phyloP scores from a whole-genome alignment of 768 basidiomycete genomes.

The Mycena latifolia region DNA sequence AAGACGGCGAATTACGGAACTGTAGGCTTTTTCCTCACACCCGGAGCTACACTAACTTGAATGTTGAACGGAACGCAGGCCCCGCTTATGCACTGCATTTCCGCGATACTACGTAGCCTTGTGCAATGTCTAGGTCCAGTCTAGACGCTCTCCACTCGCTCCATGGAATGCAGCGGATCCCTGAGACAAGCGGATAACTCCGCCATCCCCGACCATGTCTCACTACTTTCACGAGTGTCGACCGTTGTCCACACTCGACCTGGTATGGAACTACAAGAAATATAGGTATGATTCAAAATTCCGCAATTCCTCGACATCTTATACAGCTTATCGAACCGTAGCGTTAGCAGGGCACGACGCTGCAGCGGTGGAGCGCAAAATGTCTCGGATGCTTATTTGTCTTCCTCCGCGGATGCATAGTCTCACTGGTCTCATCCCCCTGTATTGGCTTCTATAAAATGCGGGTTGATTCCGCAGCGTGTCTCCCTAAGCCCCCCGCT shows the following conservation, averaged over 20 bases:
- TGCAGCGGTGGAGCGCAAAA: neutral
- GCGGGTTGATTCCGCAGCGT: neutral
- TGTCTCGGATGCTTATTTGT: neutral
- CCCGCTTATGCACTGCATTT: too few relatives aligned
- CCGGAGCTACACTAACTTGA: too few relatives aligned
- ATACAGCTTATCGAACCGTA: neutral
- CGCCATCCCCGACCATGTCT: neutral
- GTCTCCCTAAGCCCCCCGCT: neutral
- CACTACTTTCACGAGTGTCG: neutral
- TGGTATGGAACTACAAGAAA: neutral
- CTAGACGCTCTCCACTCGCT: too few relatives aligned
- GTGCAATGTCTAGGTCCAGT: too few relatives aligned
- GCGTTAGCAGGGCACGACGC: too few relatives aligned
- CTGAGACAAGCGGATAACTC: slow-evolving; percentile 3
- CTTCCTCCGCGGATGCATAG: neutral
- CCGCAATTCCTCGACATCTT: neutral
- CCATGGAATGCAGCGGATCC: too few relatives aligned
- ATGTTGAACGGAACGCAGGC: too few relatives aligned
- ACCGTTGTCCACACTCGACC: too few relatives aligned
- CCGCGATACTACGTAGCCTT: neutral
- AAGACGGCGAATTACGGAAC: too few relatives aligned
- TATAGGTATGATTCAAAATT: neutral
- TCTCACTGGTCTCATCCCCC: too few relatives aligned
- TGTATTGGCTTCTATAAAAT: neutral
- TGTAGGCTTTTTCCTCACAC: too few relatives aligned